A percentile compares a stretch with the other conserved stretches of the same genome.
Conservation (phyloP, 1,284 basidiomycete species). For the Apiotrichum akiyoshidainum region DNA sequence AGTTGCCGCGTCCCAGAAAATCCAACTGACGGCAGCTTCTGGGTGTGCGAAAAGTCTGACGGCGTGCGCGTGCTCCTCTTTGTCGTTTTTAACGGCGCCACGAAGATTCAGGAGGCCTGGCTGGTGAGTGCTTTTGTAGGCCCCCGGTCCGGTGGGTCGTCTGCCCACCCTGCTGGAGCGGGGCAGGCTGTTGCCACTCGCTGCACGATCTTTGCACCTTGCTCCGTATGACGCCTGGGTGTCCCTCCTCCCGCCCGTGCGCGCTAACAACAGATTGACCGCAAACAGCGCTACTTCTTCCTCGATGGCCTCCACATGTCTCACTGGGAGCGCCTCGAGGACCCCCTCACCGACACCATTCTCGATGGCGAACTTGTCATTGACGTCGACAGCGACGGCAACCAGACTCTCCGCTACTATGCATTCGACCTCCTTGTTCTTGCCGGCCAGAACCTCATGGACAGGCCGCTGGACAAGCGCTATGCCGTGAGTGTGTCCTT, state of each 20-base stretch:
- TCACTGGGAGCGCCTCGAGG: conserved; percentile 67
- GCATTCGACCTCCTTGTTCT: conserved; percentile 92
- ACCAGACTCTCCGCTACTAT: conserved; percentile 78
- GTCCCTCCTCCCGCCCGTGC: too few species aligned
- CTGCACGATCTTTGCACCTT: too few species aligned
- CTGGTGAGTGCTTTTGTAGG: conserved; percentile 57
- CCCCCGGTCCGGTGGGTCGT: not conserved
- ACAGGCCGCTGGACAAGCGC: conserved; percentile 73
- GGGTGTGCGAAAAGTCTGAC: conserved; percentile 99
- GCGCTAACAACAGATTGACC: conserved; percentile 71
- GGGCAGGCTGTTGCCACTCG: too few species aligned
- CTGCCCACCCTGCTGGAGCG: too few species aligned
- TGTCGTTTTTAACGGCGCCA: conserved; percentile 59
- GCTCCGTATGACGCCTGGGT: too few species aligned
- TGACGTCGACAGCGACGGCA: conserved; percentile 71
- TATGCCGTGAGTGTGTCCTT: conserved; percentile 68
- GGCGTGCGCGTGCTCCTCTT: conserved; percentile 87
- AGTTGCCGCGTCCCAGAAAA: conserved; percentile 34
- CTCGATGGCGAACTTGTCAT: conserved; percentile 93
- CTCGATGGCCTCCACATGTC: conserved; percentile 80
- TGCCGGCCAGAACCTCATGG: conserved; percentile 82
- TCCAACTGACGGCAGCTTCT: conserved; percentile 63
- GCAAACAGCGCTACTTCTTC: conserved; percentile 82
- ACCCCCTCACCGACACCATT: conserved; percentile 71
- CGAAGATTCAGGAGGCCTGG: conserved; percentile 68